Evolutionary conservation across 2,329 filamentous ascomycete species (phyloP).

Genomic region (Aspergillus nomiae): DNA sequence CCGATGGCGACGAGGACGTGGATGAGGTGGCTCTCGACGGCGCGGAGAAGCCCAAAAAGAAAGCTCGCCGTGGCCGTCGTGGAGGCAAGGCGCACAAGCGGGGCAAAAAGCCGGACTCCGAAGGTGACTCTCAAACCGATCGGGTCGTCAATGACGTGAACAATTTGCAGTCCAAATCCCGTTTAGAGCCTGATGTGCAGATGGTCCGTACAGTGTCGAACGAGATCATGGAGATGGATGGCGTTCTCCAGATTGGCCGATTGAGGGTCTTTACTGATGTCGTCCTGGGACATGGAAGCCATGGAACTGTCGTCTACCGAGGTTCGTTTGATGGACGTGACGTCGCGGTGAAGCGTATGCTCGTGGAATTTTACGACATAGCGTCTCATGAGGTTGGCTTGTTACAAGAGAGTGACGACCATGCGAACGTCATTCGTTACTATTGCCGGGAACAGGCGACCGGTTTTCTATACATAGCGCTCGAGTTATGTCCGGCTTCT

Average conservation of each 20-base stretch:
- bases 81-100: conserved; percentile 68
- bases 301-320: conserved; percentile 93
- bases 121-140: conserved; percentile 57
- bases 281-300: conserved; percentile 76
- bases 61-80: conserved; percentile 69
- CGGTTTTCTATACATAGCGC: conserved; percentile 91
- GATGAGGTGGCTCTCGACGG: conserved; percentile 31
- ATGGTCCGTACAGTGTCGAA: conserved; percentile 56
- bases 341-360: conserved; percentile 95
- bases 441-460: conserved; percentile 87
- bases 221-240: conserved; percentile 61
- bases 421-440: conserved; percentile 95
- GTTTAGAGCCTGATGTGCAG: conserved; percentile 64
- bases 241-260: conserved; percentile 62
- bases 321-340: conserved; percentile 92
- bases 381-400: conserved; percentile 91
- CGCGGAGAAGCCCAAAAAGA: conserved; percentile 62
- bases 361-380: conserved; percentile 93
- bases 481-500: conserved; percentile 92
- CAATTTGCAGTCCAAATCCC: conserved; percentile 40
- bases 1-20: conserved; percentile 35
- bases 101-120: conserved; percentile 54
- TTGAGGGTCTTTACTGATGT: conserved; percentile 62
- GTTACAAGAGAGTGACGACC: conserved; percentile 89
- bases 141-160: conserved; percentile 61